These are phyloP conservation scores for Nakaseomyces kungkrabaensis DNA, from an alignment of 1,139 yeast species.

Conservation along the genomic window DNA sequence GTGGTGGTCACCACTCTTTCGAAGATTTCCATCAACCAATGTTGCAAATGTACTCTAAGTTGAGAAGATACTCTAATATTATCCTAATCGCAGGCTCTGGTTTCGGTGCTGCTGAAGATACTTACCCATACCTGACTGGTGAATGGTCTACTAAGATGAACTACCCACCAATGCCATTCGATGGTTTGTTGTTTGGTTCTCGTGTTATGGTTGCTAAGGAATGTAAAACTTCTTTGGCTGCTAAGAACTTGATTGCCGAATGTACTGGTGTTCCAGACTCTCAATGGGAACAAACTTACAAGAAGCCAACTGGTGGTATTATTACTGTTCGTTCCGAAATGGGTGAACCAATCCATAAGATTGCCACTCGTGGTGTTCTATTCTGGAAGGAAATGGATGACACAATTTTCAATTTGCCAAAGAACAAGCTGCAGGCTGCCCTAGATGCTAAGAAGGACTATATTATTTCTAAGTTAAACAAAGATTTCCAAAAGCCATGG, in stretches of 20 bases:
- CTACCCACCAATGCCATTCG: constrained; percentile 98
- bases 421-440: constrained; percentile 76
- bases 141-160: constrained; percentile 78
- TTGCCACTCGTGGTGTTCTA: constrained; percentile 95
- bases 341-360: constrained; percentile 99
- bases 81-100: constrained; percentile 96
- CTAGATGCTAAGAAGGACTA: constrained; percentile 75
- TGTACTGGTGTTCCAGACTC: constrained; percentile 84
- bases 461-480: constrained; percentile 75
- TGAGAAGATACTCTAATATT: constrained; percentile 85
- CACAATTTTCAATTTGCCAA: constrained; percentile 83
- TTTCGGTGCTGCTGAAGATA: constrained; percentile 92
- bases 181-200: constrained; percentile 92
- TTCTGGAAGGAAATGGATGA: constrained; percentile 97
- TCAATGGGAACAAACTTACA: constrained; percentile 91
- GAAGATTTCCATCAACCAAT: constrained; percentile 99
- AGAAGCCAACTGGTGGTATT: constrained; percentile 93
- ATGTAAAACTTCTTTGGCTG: constrained; percentile 87
- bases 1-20: constrained; percentile 99
- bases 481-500: constrained; percentile 98
- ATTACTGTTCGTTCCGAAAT: constrained; percentile 93
- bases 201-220: constrained; percentile 97
- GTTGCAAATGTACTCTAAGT: constrained; percentile 87
- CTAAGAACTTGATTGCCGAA: constrained; percentile 82
- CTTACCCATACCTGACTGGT: constrained; percentile 96